Percentiles rank a stretch among this genome's conserved stretches.
Conservation (phyloP, 1,284 basidiomycete genomes). For the Microbotryum violaceum region DNA sequence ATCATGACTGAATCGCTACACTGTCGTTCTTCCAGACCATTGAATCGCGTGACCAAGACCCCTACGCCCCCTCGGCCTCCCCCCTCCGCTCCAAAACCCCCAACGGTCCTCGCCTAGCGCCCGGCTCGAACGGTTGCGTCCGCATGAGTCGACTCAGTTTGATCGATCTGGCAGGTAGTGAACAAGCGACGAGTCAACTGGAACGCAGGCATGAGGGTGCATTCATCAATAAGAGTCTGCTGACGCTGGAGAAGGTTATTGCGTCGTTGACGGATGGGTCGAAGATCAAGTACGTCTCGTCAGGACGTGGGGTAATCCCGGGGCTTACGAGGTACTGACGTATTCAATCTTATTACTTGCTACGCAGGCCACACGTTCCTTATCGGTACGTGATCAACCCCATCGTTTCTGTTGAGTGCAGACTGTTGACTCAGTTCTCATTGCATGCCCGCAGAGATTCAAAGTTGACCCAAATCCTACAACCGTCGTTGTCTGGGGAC, state of each 20-base stretch:
- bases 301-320: too few relatives aligned
- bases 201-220: constrained; percentile 85
- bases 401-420: too few relatives aligned
- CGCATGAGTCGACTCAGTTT: constrained; percentile 52
- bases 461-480: constrained; percentile 84
- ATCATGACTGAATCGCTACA: background rate
- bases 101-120: constrained; percentile 16
- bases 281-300: constrained; percentile 53
- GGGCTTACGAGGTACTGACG: too few relatives aligned
- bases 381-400: constrained; percentile 50
- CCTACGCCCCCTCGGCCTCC: background rate
- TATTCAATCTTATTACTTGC: background rate
- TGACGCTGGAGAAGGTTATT: constrained; percentile 84
- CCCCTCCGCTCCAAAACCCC: constrained; percentile 4
- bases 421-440: too few relatives aligned
- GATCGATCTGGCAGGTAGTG: constrained; percentile 94
- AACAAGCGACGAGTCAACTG: constrained; percentile 88
- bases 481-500: constrained; percentile 88
- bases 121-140: constrained; percentile 20
- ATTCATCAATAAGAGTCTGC: constrained; percentile 84
- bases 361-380: constrained; percentile 67
- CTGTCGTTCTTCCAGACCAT: constrained; percentile 42
- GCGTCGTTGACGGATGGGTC: constrained; percentile 79
- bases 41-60: constrained; percentile 36
- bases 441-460: constrained; percentile 52